Conservation (phyloP, 805 yeast species). For the Candida oleophila region DNA sequence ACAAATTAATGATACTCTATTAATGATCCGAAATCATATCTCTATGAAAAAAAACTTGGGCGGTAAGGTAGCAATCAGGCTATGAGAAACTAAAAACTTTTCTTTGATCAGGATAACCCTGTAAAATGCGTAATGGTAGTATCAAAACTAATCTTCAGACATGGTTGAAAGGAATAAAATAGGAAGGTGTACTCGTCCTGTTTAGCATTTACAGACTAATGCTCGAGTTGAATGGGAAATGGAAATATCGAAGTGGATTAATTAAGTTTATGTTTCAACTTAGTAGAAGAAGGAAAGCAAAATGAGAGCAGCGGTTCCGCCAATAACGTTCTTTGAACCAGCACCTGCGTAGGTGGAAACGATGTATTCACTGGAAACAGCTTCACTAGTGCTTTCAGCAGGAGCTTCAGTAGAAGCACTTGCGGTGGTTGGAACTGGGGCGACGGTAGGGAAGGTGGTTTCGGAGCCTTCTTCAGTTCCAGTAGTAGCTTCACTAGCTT, state of each 20-base stretch:
- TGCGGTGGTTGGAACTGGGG: constrained; percentile 14
- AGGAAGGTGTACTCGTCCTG: no score
- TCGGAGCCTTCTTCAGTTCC: constrained; percentile 8
- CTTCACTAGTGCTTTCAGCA: constrained; percentile 8
- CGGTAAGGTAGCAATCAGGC: no score
- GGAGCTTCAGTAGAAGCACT: constrained; percentile 9
- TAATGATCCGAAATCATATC: no score
- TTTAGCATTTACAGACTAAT: no score
- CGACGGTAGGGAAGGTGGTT: constrained; percentile 8
- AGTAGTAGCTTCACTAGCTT: constrained; percentile 9
- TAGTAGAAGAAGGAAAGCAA: not conserved
- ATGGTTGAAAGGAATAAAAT: no score
- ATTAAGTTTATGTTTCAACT: not conserved
- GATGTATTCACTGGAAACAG: constrained; percentile 4
- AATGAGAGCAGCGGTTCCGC: not conserved
- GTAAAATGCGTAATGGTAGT: no score
- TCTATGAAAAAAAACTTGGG: no score
- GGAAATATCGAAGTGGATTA: not conserved
- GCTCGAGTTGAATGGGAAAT: no score
- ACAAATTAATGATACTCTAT: no score
- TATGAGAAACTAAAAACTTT: no score
- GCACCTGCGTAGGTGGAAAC: not conserved
- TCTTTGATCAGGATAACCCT: no score
- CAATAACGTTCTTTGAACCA: not conserved
- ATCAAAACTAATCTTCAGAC: no score